A percentile compares a stretch with the other conserved stretches of the same genome.
phyloP scores from a whole-genome alignment of 129 eudicot genomes.

The Kitagawia praeruptora region DNA sequence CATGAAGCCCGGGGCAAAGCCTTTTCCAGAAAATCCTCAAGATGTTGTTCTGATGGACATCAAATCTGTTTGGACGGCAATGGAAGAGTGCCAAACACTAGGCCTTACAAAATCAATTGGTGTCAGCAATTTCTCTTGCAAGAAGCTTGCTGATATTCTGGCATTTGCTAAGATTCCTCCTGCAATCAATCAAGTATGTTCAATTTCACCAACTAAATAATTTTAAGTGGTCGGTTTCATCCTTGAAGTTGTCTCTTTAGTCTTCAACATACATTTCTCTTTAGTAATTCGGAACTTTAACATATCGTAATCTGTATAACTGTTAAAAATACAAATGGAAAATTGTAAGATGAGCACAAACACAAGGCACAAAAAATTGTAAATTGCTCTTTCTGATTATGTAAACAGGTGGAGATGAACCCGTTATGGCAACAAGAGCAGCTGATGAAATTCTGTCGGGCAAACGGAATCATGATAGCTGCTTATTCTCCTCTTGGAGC shows the following conservation, averaged over 20 bases:
- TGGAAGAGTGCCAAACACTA: slow-evolving; percentile 7
- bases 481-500: slow-evolving; percentile 24
- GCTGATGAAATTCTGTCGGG: slow-evolving; percentile 15
- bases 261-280: not conserved
- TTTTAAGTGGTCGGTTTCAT: not conserved
- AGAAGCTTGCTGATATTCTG: slow-evolving; percentile 25
- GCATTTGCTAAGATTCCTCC: slow-evolving; percentile 51
- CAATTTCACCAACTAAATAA: not conserved
- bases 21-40: not conserved
- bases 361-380: not conserved
- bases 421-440: slow-evolving; percentile 24
- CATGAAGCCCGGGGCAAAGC: not conserved
- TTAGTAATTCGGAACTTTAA: not conserved
- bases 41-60: not conserved
- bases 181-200: slow-evolving; percentile 41
- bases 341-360: too few species aligned
- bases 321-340: too few species aligned
- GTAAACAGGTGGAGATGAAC: slow-evolving; percentile 18
- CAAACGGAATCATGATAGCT: slow-evolving; percentile 6
- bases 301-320: too few species aligned
- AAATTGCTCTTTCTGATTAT: too few species aligned
- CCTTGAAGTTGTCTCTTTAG: not conserved
- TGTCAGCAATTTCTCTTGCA: slow-evolving; percentile 30
- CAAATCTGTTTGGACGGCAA: slow-evolving; percentile 4
- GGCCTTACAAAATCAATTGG: slow-evolving; percentile 9